Evolutionary conservation across 768 basidiomycete species (phyloP).

Genomic region (Coprinopsis marcescibilis): DNA sequence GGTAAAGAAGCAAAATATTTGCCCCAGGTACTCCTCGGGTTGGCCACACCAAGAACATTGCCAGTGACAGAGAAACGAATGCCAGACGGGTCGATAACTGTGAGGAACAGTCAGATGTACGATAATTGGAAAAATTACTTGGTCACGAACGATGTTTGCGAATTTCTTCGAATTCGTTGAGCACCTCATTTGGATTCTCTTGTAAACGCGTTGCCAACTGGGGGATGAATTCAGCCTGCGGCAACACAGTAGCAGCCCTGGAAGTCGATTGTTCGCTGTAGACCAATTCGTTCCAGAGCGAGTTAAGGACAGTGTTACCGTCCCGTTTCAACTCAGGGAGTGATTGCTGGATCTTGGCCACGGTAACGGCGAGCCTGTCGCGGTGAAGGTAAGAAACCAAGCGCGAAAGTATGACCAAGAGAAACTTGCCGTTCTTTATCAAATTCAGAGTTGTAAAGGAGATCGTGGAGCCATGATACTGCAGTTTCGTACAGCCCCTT

Average conservation of each 20-base stretch:
- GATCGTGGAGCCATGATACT: conserved; percentile 79
- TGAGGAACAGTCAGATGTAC: not conserved
- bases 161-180: conserved; percentile 71
- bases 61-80: conserved; percentile 91
- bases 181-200: conserved; percentile 63
- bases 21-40: conserved; percentile 71
- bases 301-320: conserved; percentile 72
- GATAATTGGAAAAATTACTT: not conserved
- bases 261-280: conserved; percentile 67
- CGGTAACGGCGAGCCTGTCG: conserved; percentile 68
- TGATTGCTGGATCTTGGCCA: conserved; percentile 85
- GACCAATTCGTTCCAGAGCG: conserved; percentile 61
- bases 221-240: conserved; percentile 77
- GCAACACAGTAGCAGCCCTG: conserved; percentile 59
- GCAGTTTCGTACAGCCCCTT: conserved; percentile 71
- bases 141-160: conserved; percentile 53
- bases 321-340: conserved; percentile 90
- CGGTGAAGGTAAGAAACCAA: conserved; percentile 7
- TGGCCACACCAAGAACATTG: conserved; percentile 61
- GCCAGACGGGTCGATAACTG: conserved; percentile 80
- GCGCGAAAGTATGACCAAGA: not conserved
- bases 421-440: conserved; percentile 64
- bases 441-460: conserved; percentile 72
- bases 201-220: conserved; percentile 66
- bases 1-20: conserved; percentile 54